Conservation (phyloP, 495 filamentous ascomycete species). For the Aspergillus haitiensis region DNA sequence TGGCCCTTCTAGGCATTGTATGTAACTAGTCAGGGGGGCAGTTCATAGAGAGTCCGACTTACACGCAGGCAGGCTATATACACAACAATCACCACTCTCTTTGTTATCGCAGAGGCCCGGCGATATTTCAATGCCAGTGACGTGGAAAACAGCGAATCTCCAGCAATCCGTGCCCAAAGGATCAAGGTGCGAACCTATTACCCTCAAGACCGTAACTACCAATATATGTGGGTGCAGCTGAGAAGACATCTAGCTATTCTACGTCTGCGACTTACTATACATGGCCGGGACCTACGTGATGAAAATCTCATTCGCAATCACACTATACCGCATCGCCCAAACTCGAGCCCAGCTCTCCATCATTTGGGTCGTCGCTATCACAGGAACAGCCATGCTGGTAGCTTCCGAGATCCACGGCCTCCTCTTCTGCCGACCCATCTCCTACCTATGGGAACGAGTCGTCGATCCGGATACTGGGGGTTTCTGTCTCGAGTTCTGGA, state of each 20-base stretch:
- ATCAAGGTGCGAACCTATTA: no score
- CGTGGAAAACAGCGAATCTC: no score
- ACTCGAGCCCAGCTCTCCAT: background rate
- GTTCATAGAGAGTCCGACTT: no score
- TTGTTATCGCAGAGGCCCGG: no score
- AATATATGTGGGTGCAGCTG: no score
- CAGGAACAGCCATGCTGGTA: background rate
- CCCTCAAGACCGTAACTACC: no score
- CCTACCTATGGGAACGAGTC: background rate
- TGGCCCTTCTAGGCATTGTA: no score
- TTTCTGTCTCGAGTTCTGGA: background rate
- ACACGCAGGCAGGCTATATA: no score
- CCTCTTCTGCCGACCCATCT: slow-evolving; percentile 2
- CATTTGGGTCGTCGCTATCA: background rate
- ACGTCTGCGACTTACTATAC: slow-evolving; percentile 5
- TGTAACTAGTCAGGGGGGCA: no score
- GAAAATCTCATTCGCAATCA: slow-evolving; percentile 6
- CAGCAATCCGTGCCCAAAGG: no score
- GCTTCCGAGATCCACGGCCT: background rate
- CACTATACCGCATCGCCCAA: background rate
- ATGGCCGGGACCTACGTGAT: background rate
- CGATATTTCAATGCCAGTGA: no score
- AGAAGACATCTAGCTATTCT: background rate
- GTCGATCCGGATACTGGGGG: background rate
- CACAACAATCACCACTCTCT: no score